Base-by-base conservation (phyloP, 768 basidiomycete species). In the Amanita rimosa region DNA sequence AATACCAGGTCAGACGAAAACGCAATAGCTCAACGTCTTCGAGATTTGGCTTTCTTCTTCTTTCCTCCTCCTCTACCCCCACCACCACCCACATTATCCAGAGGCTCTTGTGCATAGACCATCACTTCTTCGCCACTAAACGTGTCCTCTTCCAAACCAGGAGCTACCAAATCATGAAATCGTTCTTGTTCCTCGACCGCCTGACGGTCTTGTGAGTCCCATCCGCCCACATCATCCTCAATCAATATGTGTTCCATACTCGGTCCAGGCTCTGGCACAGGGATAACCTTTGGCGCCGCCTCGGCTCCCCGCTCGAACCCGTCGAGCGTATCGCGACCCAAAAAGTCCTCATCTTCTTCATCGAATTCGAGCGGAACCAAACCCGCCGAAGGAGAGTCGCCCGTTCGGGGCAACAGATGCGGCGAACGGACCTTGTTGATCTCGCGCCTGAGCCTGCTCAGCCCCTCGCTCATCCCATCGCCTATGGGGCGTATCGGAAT, bases 341-440 rank as follows among this genome's bases (percentile, higher is more conserved):
- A 46, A 55, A 83, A 78, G 42, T 81, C 79, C 48, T 84, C 81
- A 48, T 84, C 83, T 50, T 79, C 78, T 56, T 84, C 80, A 45
- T 81, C 81, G 57, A 85, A 84, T 59, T 72, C 72, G 19, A 81
- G 62, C 21, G 76, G 72, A 13, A 76, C 75, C 1, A 61, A 56
- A 0, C 65, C 67, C 0, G 56, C 57, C 22, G 48, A 49, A 14
- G 48, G 58, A 54, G 38, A 47, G 54, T 38, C 55, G 39, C 62
- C 65, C 22, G 54, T 53, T 9, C 58, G 53, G 2, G 63, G 59
- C 21, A 54, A 55, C 21, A 68, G 55, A 49, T 58, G 60, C 19
- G 78, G 75, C 7, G 74, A 73, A 2, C 75, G 66, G 3, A 74
- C 75, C 46, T 69, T 71, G 19, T 69, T 60, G 46, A 85, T 70